phyloP scores from a whole-genome alignment of 345 rosid genomes.

The Populus simonii region DNA sequence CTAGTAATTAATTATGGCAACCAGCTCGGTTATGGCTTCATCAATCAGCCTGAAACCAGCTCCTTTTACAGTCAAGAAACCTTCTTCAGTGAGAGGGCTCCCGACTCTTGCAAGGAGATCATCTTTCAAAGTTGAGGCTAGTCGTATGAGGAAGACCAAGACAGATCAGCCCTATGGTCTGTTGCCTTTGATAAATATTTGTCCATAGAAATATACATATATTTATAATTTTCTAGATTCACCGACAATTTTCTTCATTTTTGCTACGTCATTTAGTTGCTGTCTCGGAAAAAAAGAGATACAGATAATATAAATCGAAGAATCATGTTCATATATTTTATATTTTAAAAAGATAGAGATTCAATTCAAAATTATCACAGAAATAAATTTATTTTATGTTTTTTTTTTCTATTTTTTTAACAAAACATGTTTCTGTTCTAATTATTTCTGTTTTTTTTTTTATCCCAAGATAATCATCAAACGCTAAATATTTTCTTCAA shows the following conservation, averaged over 20 bases:
- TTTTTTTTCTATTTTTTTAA: no score
- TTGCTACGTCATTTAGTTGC: neutral
- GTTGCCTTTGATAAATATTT: neutral
- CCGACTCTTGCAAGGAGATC: conserved; percentile 55
- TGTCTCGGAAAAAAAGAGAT: no score
- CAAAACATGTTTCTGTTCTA: no score
- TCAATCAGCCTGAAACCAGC: conserved; percentile 50
- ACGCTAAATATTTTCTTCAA: no score
- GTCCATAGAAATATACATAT: no score
- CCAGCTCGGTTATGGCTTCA: conserved; percentile 64
- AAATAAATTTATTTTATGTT: no score
- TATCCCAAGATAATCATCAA: no score
- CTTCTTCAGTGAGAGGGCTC: conserved; percentile 47
- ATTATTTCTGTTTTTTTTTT: no score
- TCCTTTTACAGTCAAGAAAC: conserved; percentile 36
- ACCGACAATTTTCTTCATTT: neutral
- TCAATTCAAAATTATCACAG: no score
- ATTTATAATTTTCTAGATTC: neutral
- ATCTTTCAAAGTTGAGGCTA: conserved; percentile 56
- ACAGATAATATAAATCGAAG: no score
- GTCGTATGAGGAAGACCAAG: conserved; percentile 62
- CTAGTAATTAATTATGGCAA: conserved; percentile 6
- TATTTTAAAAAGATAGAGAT: no score
- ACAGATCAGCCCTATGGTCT: conserved; percentile 80
- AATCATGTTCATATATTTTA: no score